These are phyloP conservation scores for Collariella sp. DNA, from an alignment of 495 filamentous ascomycete genomes.

Conservation along the genomic window DNA sequence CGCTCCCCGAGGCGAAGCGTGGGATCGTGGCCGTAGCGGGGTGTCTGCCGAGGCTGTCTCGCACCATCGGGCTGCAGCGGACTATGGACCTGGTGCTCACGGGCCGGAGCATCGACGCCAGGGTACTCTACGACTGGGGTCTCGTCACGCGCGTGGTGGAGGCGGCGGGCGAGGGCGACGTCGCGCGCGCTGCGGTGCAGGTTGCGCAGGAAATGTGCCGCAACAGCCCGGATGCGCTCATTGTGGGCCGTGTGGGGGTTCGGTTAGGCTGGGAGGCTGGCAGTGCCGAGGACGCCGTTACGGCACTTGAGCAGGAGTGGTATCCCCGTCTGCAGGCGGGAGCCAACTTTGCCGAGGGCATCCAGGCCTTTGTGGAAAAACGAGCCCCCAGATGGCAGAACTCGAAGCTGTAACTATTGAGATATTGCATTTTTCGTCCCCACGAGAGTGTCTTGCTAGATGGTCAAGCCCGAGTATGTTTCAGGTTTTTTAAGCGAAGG, in stretches of 20 bases:
- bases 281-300: slow-evolving; percentile 54
- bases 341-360: slow-evolving; percentile 55
- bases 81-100: slow-evolving; percentile 64
- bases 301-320: slow-evolving; percentile 48
- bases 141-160: slow-evolving; percentile 59
- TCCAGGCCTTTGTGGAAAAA: slow-evolving; percentile 60
- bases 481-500: slow-evolving; percentile 10
- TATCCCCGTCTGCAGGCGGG: slow-evolving; percentile 42
- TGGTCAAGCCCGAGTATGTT: not conserved
- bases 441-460: not conserved
- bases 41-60: slow-evolving; percentile 54
- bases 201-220: slow-evolving; percentile 43
- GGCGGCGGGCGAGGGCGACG: slow-evolving; percentile 23
- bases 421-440: slow-evolving; percentile 10
- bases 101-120: slow-evolving; percentile 49
- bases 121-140: slow-evolving; percentile 57
- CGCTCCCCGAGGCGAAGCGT: slow-evolving; percentile 58
- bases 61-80: slow-evolving; percentile 57
- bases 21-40: slow-evolving; percentile 66
- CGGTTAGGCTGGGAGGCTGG: slow-evolving; percentile 57
- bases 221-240: slow-evolving; percentile 65
- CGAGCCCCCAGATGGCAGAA: slow-evolving; percentile 47
- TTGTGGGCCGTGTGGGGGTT: slow-evolving; percentile 57
- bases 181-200: slow-evolving; percentile 39
- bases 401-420: slow-evolving; percentile 18